Conservation (phyloP, 1,284 basidiomycete genomes). For the Rhodotorula glutinis region DNA sequence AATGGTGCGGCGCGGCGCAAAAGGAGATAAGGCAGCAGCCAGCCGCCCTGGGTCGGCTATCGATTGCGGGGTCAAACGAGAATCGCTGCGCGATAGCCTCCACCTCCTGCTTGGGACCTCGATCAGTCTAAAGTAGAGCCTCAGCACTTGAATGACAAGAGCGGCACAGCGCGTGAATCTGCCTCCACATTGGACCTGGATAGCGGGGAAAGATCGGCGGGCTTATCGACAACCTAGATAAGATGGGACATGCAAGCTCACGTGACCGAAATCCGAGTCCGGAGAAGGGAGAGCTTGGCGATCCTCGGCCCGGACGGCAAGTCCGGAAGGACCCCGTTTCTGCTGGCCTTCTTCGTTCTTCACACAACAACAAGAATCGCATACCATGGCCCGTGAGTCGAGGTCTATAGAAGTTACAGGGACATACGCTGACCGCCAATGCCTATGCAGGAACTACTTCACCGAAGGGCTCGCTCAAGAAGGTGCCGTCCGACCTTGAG, state of each 20-base stretch:
- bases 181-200: no score
- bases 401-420: no score
- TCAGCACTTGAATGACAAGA: no score
- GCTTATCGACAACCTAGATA: no score
- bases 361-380: background rate
- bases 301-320: no score
- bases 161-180: no score
- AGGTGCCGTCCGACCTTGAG: background rate
- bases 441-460: background rate
- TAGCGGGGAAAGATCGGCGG: no score
- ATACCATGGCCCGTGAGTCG: background rate
- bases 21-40: background rate
- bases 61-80: background rate
- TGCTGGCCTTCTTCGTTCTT: background rate
- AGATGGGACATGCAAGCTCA: background rate
- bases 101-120: no score
- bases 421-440: no score
- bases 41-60: background rate
- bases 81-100: background rate
- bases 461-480: background rate
- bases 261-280: background rate
- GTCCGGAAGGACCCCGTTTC: slow-evolving; percentile 4
- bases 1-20: no score
- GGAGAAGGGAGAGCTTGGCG: no score
- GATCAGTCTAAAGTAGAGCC: no score